Base-by-base conservation (phyloP, 2,329 filamentous ascomycete genomes). In the Colletotrichum siamense region DNA sequence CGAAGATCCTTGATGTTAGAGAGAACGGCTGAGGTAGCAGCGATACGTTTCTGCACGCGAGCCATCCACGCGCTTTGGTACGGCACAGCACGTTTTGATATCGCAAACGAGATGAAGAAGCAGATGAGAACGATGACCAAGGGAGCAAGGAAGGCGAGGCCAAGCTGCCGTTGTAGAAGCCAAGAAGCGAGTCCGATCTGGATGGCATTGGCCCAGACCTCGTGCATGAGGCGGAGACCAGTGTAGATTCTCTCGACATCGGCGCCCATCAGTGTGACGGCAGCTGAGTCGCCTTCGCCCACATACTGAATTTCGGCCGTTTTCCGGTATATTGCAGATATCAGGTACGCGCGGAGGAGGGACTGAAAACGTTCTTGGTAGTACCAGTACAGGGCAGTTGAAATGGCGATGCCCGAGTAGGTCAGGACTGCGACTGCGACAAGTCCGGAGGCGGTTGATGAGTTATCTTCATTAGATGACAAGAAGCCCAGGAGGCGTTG, bases 201-300 rank as follows among this genome's bases (percentile, higher is more conserved):
- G 1, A 89, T 76, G 0, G 82, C 65, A 52, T 80, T 84, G 0
- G 82, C 85, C 87, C 86, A 88, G 6, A 85, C 71, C n/a, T 87
- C 84, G 61, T 89, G 88, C 39, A 87, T 74, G 1, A 73, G 78
- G 3, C 79, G 73, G 6, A 83, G 80, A 1, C 85, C 87, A 1
- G 78, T 65, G 3, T 83, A 79, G 3, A 89, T 84, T 8, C 85
- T 82, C 71, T 89, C 87, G 15, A 89, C 81, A 70, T 90, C 88
- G 3, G 86, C 84, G 64, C 84, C 87, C 87, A 89, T 89, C 4
- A 89, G 81, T 0, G 88, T 89, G 44, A 89, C 76, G 0, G 86
- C 83, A 0, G 85, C 84, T 8, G 84, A 82, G n/a, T 86, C 83
- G 16, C 79, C 78, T 2, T 76, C 76, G 2, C 66, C 79, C 5